These are phyloP conservation scores for Podospora tetraspora DNA, from an alignment of 495 filamentous ascomycete species.

Conservation along the genomic window DNA sequence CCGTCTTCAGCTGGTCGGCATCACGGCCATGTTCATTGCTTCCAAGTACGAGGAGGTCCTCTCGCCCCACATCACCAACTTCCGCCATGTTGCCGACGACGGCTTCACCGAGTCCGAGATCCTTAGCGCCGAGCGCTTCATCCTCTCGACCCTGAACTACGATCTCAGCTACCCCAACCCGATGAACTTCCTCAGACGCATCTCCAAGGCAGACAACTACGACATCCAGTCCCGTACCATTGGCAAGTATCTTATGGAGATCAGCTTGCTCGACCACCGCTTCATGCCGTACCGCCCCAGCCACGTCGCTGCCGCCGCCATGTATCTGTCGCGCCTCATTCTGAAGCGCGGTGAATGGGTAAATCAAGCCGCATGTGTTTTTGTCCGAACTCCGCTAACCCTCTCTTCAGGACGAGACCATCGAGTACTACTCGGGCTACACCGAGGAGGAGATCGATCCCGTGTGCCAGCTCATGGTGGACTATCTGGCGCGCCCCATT, in stretches of 20 bases:
- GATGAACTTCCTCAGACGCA: slow-evolving; percentile 98
- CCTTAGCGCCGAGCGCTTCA: slow-evolving; percentile 90
- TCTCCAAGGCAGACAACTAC: slow-evolving; percentile 97
- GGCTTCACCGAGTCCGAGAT: slow-evolving; percentile 95
- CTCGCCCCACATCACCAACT: slow-evolving; percentile 93
- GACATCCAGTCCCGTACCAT: slow-evolving; percentile 95
- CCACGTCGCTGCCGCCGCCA: slow-evolving; percentile 82
- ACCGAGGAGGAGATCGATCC: slow-evolving; percentile 87
- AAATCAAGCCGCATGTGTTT: slow-evolving; percentile 33
- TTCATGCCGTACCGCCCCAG: slow-evolving; percentile 85
- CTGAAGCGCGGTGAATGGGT: slow-evolving; percentile 88
- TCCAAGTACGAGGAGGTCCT: slow-evolving; percentile 98
- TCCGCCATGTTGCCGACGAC: slow-evolving; percentile 93
- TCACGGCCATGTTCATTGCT: slow-evolving; percentile 98
- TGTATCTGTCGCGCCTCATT: slow-evolving; percentile 90
- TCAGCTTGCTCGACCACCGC: slow-evolving; percentile 87
- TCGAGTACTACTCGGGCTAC: slow-evolving; percentile 93
- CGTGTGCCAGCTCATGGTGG: slow-evolving; percentile 88
- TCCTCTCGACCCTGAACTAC: slow-evolving; percentile 85
- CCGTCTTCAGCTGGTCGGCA: slow-evolving; percentile 90
- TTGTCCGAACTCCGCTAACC: slow-evolving; percentile 20
- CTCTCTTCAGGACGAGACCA: slow-evolving; percentile 63
- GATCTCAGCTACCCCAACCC: slow-evolving; percentile 98
- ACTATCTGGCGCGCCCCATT: slow-evolving; percentile 85
- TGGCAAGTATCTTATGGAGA: slow-evolving; percentile 98